Evolutionary conservation across 768 basidiomycete genomes (phyloP).

Genomic region (Dendrothele bispora): DNA sequence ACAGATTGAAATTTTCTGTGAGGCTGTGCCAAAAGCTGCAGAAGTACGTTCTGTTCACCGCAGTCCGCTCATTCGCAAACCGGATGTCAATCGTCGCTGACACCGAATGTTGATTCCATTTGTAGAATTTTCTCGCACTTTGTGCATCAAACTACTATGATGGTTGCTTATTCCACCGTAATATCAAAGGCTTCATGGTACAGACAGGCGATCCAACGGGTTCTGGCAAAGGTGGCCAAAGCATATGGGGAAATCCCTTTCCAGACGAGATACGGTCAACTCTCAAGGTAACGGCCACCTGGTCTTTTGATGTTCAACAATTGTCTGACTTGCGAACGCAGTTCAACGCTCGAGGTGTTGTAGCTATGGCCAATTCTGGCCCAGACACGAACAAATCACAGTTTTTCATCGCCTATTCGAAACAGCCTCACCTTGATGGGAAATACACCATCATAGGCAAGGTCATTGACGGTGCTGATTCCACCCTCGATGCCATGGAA

Average conservation of each 20-base stretch:
- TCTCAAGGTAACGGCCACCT: slow-evolving; percentile 81
- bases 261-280: slow-evolving; percentile 92
- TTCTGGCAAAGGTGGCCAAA: slow-evolving; percentile 94
- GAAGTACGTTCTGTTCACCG: slow-evolving; percentile 54
- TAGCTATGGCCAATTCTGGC: slow-evolving; percentile 98
- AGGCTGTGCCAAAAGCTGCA: slow-evolving; percentile 92
- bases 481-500: slow-evolving; percentile 93
- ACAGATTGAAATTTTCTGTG: slow-evolving; percentile 96
- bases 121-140: slow-evolving; percentile 91
- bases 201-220: slow-evolving; percentile 91
- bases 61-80: slow-evolving; percentile 6
- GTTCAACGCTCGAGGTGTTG: slow-evolving; percentile 94
- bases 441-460: slow-evolving; percentile 95
- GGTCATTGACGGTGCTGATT: slow-evolving; percentile 98
- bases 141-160: slow-evolving; percentile 90
- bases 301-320: too few species aligned
- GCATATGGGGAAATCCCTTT: slow-evolving; percentile 93
- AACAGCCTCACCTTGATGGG: slow-evolving; percentile 91
- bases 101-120: slow-evolving; percentile 7
- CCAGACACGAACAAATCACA: slow-evolving; percentile 92
- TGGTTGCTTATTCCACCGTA: slow-evolving; percentile 85
- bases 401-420: slow-evolving; percentile 88
- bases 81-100: slow-evolving; percentile 7
- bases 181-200: slow-evolving; percentile 95
- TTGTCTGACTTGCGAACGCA: slow-evolving; percentile 37